phyloP scores from a whole-genome alignment of 805 yeast species.

The Candida nanaspora region DNA sequence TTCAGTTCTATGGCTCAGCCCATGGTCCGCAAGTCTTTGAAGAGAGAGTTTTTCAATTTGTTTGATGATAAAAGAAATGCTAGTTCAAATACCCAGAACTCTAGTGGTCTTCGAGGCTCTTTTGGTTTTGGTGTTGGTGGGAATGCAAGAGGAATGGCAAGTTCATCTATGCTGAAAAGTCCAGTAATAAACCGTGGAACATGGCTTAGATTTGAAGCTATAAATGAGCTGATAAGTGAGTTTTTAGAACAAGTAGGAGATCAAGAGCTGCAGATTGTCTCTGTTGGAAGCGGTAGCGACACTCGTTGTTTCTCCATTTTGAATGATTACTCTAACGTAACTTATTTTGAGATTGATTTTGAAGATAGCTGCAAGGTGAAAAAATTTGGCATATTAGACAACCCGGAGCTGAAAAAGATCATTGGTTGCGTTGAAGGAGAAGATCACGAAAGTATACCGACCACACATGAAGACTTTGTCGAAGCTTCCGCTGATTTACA shows the following conservation, averaged over 20 bases:
- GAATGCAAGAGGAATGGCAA: background rate
- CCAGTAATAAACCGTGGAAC: conserved; percentile 73
- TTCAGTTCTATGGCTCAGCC: conserved; percentile 29
- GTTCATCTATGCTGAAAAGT: conserved; percentile 26
- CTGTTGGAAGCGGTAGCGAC: conserved; percentile 80
- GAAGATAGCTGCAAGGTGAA: conserved; percentile 45
- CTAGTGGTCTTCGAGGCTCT: too few species aligned
- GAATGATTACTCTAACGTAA: conserved; percentile 21
- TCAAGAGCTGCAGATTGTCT: conserved; percentile 43
- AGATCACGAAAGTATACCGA: conserved; percentile 4
- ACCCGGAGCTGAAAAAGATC: conserved; percentile 20
- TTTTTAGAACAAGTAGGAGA: conserved; percentile 27
- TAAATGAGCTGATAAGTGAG: conserved; percentile 37
- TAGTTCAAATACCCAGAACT: background rate
- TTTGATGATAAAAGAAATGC: conserved; percentile 10
- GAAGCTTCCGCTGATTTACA: conserved; percentile 24
- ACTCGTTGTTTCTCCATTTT: conserved; percentile 53
- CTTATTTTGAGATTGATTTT: conserved; percentile 61
- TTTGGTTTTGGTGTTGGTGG: too few species aligned
- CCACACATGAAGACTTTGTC: conserved; percentile 16
- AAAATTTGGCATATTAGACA: conserved; percentile 35
- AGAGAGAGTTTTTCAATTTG: conserved; percentile 29
- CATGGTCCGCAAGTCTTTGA: conserved; percentile 29
- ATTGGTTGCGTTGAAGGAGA: conserved; percentile 16
- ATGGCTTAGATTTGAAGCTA: conserved; percentile 48